Evolutionary conservation across 2,329 filamentous ascomycete genomes (phyloP).

Genomic region (Ceratocystis harringtonii): DNA sequence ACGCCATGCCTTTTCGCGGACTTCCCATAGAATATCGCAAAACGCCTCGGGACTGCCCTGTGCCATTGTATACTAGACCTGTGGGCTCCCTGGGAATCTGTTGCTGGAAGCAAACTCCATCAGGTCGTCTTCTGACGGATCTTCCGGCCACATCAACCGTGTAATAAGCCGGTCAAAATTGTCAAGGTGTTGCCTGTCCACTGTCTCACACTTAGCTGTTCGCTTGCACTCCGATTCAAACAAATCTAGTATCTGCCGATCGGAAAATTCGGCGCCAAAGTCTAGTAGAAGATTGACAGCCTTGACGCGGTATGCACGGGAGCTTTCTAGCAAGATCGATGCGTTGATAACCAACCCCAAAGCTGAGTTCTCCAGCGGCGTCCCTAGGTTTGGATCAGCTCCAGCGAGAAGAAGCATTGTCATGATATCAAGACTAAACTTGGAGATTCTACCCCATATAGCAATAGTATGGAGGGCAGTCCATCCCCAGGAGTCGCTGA

Average conservation of each 20-base stretch:
- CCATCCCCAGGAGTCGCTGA: conserved; percentile 8
- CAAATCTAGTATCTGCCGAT: conserved; percentile 6
- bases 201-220: background rate
- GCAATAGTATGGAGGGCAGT: conserved; percentile 7
- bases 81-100: conserved; percentile 7
- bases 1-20: conserved; percentile 14
- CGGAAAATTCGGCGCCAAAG: conserved; percentile 3
- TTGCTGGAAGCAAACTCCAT: conserved; percentile 10
- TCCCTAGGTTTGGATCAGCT: conserved; percentile 9
- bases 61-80: conserved; percentile 11
- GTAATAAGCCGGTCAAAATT: conserved; percentile 8
- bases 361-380: background rate
- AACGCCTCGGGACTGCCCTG: conserved; percentile 4
- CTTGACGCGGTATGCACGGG: conserved; percentile 4
- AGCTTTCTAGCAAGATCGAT: background rate
- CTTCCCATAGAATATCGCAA: conserved; percentile 13
- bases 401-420: conserved; percentile 7
- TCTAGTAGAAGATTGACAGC: conserved; percentile 10
- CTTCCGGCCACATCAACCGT: conserved; percentile 8
- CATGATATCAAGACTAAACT: conserved; percentile 6
- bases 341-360: conserved; percentile 10
- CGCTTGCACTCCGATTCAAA: conserved; percentile 7
- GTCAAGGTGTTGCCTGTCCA: conserved; percentile 7
- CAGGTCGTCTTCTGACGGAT: background rate
- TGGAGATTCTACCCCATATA: background rate